Evolutionary conservation across 345 rosid genomes (phyloP), one percentile per base, ranked within the genome.

Genomic region (Moringa oleifera): DNA sequence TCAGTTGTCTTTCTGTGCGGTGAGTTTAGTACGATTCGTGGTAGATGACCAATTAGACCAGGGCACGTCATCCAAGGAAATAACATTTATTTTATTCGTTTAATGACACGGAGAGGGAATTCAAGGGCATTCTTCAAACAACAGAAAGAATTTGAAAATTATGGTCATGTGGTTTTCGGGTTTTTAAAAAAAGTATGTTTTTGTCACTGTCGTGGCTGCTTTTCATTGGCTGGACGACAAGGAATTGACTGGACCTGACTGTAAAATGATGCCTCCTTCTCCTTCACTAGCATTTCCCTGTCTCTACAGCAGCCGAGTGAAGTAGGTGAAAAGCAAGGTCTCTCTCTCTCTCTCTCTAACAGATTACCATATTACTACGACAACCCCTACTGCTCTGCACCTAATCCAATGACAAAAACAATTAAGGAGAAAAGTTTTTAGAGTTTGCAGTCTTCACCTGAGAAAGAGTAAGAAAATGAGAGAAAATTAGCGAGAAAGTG

Each of bases 311-410:
- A 70, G 46, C 54, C 18, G n/a, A 74, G 62, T 33, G 37, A 33
- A 78, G 83, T 76, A 28, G 75, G 85, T 78, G 79, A 65, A 81
- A 86, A 73, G 84, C 85, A 83, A 77, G 66, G 67, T 41, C 62
- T 56, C 68, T 24, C 37, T 33, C 37, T 33, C 62, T 58, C 64
- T 37, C 19, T 56, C 69, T 51, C 49, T 15, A 47, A 23, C 51
- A 24, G 63, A 31, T 69, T 61, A 51, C 63, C 61, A n/a, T 55
- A 51, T 64, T 69, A 57, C 69, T 33, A 36, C 64, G 55, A 64
- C 73, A 72, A 64, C 76, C 67, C 45, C 73, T 66, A 55, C 55
- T 59, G 21, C 57, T 61, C 55, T 62, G 71, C 56, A 64, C 70
- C 81, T 64, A 70, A 77, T 77, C 78, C 76, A 63, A 37, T 55